Evolutionary conservation across 2,329 filamentous ascomycete genomes (phyloP), one percentile per base, ranked within the genome.

Genomic region (Xylaria arbuscula): DNA sequence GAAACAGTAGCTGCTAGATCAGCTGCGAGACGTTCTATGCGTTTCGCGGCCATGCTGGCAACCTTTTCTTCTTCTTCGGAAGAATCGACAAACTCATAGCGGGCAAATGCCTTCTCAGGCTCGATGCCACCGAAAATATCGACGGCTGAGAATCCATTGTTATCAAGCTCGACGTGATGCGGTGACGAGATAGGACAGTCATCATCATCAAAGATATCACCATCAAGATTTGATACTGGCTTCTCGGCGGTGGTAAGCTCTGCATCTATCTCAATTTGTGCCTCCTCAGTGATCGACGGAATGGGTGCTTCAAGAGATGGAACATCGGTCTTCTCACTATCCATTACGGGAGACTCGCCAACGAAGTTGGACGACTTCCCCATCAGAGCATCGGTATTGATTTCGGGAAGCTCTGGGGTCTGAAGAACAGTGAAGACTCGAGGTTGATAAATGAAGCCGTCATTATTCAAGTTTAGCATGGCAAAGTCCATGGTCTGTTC

Each of bases 401-500:
- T 85, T 53, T 84, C 80, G 5, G 91, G 90, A 32, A 91, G 83
- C 72, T 90, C 87, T 1, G 91, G 90, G 1, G 92, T 86, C 71
- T 92, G 89, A n/a, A 88, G 80, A 17, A 94, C 88, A 58, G 93
- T 88, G 75, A 92, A 97, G 57, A 92, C 90, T 77, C 90, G 89
- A 28, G 90, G 89, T 77, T 92, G 89, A 79, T 88, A 90, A 78
- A 83, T 85, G 79, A 86, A 89, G 53, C 77, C 76, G 67, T 82
- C 79, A 62, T 81, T 78, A 75, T 87, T 87, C 54, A 94, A 79
- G 72, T 78, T 83, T n/a, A 96, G 86, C 81, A 91, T 88, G 62
- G 90, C 88, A 74, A 94, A 90, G 76, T 97, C 92, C 80, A 94
- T 85, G 61, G 83, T 85, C 74, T 92, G 89, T 81, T 97, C 93